Conservation (phyloP, 257 asterid genomes). For the Jacaranda mimosifolia region DNA sequence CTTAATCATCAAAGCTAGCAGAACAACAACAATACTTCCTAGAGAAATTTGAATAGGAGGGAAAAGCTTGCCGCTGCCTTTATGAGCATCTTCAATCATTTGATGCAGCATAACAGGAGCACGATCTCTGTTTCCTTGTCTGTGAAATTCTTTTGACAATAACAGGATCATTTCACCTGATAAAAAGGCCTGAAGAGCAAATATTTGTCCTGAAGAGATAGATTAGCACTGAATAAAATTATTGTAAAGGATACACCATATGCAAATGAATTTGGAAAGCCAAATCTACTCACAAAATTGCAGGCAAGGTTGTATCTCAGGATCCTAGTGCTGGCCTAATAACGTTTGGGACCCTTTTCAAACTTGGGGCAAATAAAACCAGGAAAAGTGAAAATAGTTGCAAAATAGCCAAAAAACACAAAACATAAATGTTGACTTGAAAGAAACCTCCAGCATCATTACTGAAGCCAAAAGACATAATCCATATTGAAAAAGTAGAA, state of each 20-base stretch:
- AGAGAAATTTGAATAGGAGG: slow-evolving; percentile 29
- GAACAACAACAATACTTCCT: slow-evolving; percentile 28
- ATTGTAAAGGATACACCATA: slow-evolving; percentile 16
- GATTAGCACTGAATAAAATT: slow-evolving; percentile 35
- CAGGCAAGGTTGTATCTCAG: slow-evolving; percentile 12
- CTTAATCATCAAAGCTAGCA: slow-evolving; percentile 18
- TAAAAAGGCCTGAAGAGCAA: slow-evolving; percentile 83
- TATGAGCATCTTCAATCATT: slow-evolving; percentile 99
- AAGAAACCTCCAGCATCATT: slow-evolving; percentile 21
- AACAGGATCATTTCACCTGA: slow-evolving; percentile 75
- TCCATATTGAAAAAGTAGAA: slow-evolving; percentile 14
- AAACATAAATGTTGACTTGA: not conserved
- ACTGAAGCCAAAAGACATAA: slow-evolving; percentile 20
- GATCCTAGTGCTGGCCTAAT: slow-evolving; percentile 18
- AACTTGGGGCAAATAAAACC: slow-evolving; percentile 12
- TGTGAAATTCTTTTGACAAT: slow-evolving; percentile 66
- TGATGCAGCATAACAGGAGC: slow-evolving; percentile 95
- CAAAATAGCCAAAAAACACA: slow-evolving; percentile 15
- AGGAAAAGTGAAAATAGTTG: not conserved
- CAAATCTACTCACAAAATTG: slow-evolving; percentile 20
- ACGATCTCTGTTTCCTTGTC: slow-evolving; percentile 92
- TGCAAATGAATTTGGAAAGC: slow-evolving; percentile 24
- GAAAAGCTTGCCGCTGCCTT: slow-evolving; percentile 76
- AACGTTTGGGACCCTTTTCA: not conserved
- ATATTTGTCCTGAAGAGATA: slow-evolving; percentile 73